Conservation (phyloP, 495 filamentous ascomycete species). For the Podospora tetraspora region DNA sequence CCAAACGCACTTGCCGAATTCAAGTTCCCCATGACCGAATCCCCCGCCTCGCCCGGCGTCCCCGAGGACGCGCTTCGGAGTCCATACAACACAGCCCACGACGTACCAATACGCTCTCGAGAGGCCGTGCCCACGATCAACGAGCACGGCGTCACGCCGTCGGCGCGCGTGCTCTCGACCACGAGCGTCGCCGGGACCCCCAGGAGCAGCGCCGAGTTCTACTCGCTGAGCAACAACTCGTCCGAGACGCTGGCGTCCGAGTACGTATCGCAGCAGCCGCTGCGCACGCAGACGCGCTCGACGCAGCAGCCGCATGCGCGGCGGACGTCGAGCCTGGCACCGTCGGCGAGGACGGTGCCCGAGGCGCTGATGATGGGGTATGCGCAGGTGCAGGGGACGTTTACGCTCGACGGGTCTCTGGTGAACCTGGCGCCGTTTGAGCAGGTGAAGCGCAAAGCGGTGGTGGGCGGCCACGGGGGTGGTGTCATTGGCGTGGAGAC, state of each 20-base stretch:
- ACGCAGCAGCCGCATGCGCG: slow-evolving; percentile 48
- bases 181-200: slow-evolving; percentile 64
- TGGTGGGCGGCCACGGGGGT: slow-evolving; percentile 79
- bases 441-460: slow-evolving; percentile 89
- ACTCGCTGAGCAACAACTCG: slow-evolving; percentile 88
- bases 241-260: slow-evolving; percentile 90
- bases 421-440: slow-evolving; percentile 88
- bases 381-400: slow-evolving; percentile 88
- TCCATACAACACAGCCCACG: slow-evolving; percentile 32
- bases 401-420: slow-evolving; percentile 85
- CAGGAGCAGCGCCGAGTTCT: slow-evolving; percentile 90
- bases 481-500: slow-evolving; percentile 77
- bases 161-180: slow-evolving; percentile 65
- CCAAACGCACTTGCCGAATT: slow-evolving; percentile 54
- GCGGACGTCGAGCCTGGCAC: slow-evolving; percentile 55
- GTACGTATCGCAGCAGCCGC: slow-evolving; percentile 63
- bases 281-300: slow-evolving; percentile 38
- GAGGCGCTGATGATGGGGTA: slow-evolving; percentile 97
- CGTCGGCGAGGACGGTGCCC: slow-evolving; percentile 37
- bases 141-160: slow-evolving; percentile 54
- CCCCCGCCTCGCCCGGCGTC: slow-evolving; percentile 33
- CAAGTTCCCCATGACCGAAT: slow-evolving; percentile 59
- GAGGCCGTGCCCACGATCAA: slow-evolving; percentile 43
- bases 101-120: slow-evolving; percentile 33
- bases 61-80: slow-evolving; percentile 22